These are phyloP conservation scores for Pelargonium cotyledonis DNA, from an alignment of 441 rosid species.

Conservation along the genomic window DNA sequence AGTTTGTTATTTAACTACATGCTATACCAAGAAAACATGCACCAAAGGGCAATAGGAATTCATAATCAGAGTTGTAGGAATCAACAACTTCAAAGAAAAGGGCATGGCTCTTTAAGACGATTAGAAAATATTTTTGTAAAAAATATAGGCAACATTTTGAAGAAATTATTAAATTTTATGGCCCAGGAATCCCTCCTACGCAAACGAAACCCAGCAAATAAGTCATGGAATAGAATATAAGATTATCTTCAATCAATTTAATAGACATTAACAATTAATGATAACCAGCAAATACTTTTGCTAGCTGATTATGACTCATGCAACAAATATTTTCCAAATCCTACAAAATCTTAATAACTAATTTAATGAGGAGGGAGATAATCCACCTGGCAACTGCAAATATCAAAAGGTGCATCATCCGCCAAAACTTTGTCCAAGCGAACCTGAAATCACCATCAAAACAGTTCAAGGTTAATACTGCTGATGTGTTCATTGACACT, in stretches of 20 bases:
- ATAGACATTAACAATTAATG: too few relatives aligned
- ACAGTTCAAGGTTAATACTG: slow-evolving; percentile 2
- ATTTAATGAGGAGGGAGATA: background rate
- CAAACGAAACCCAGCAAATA: background rate
- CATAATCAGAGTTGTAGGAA: too few relatives aligned
- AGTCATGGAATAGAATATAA: background rate
- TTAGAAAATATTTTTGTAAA: background rate
- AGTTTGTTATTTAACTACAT: too few relatives aligned
- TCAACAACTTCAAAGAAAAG: background rate
- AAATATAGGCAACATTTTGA: background rate
- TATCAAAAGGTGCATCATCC: slow-evolving; percentile 91
- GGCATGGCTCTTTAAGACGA: background rate
- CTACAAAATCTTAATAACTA: background rate
- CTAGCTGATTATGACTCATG: too few relatives aligned
- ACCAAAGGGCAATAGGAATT: too few relatives aligned
- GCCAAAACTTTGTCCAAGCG: slow-evolving; percentile 69
- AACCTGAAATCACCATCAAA: slow-evolving; percentile 44
- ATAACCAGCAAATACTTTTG: too few relatives aligned
- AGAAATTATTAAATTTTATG: background rate
- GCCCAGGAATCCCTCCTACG: background rate
- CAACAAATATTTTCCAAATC: too few relatives aligned
- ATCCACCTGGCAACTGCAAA: slow-evolving; percentile 92
- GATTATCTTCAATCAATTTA: too few relatives aligned
- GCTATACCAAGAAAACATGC: too few relatives aligned
- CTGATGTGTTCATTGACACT: background rate